These are phyloP conservation scores for Adiantum capillusveneris DNA, from an alignment of 75 land plant species.

Conservation along the genomic window DNA sequence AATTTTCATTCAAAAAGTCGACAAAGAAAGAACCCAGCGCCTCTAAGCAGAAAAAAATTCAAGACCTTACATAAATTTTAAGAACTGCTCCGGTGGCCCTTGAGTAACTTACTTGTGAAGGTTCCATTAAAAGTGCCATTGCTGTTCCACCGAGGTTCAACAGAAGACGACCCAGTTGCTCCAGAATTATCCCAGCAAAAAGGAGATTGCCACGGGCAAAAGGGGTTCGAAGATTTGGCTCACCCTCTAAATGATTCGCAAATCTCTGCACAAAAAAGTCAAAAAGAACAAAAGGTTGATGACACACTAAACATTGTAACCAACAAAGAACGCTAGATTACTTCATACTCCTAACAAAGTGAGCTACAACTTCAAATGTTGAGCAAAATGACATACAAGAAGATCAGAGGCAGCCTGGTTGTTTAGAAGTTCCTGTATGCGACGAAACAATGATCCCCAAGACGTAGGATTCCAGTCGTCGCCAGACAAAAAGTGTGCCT, in stretches of 20 bases:
- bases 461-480: neutral
- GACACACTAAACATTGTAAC: too few species aligned
- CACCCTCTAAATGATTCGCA: slow-evolving; percentile 53
- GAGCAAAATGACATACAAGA: neutral
- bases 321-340: too few species aligned
- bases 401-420: slow-evolving; percentile 2
- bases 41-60: too few species aligned
- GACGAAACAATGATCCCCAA: neutral
- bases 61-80: too few species aligned
- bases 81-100: too few species aligned
- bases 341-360: too few species aligned
- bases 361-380: too few species aligned
- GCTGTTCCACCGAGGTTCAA: slow-evolving; percentile 90
- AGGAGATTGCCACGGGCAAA: slow-evolving; percentile 38
- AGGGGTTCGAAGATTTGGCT: slow-evolving; percentile 41
- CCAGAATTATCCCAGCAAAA: slow-evolving; percentile 50
- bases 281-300: too few species aligned
- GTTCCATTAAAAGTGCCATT: slow-evolving; percentile 70
- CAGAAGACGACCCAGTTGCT: slow-evolving; percentile 69
- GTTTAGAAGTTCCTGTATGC: neutral
- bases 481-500: too few species aligned
- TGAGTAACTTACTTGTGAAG: slow-evolving; percentile 63
- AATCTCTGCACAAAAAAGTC: slow-evolving; percentile 12
- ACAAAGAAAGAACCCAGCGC: too few species aligned
- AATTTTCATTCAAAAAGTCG: too few species aligned